Base-by-base conservation (phyloP, 768 basidiomycete genomes). In the Phylloporus sp. region DNA sequence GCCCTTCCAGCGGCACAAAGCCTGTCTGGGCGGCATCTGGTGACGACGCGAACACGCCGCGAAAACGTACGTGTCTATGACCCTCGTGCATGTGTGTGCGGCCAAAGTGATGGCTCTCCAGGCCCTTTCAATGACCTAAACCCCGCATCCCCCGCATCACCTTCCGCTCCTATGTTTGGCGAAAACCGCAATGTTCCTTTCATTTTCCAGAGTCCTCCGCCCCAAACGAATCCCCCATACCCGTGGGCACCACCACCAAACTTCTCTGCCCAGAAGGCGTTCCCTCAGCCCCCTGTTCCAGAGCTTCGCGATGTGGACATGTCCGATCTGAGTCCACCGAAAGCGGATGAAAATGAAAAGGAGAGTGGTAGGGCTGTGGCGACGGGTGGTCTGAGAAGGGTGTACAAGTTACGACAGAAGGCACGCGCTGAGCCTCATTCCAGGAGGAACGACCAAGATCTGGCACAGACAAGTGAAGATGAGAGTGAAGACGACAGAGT, bases 221-320 rank as follows among this genome's bases (percentile, higher is more conserved):
- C 76, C 0, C 70, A 70, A 27, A 60, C 69, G 26, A 57, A 66
- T 21, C 45, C 64, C n/a, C 56, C 71, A 18, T 77, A 79, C 44
- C 75, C 81, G 44, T 88, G 87, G 86, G 70, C 64, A 32, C 86
- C 86, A 22, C 83, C 84, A 14, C 64, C 79, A 0, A 71, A 72
- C 48, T 81, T 81, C 59, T 77, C 81, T 10, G 74, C 79, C 1
- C 65, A 74, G 44, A 84, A 81, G 54, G 74, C 76, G 10, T 83
- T 85, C 52, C 79, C 80, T 27, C 68, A 68, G 34, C 68, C 69
- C 22, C 48, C 61, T 31, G 57, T 61, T 17, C 56, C 63, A 22
- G 85, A 88, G 56, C 54, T 78, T 21, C 73, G 71, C 24, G 88
- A 90, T 61, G 71, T 90, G 17, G 84, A 86, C 60, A 90, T 90